Conservation (phyloP, 352 stramenopile genomes). For the Globisporangium paddicum region DNA sequence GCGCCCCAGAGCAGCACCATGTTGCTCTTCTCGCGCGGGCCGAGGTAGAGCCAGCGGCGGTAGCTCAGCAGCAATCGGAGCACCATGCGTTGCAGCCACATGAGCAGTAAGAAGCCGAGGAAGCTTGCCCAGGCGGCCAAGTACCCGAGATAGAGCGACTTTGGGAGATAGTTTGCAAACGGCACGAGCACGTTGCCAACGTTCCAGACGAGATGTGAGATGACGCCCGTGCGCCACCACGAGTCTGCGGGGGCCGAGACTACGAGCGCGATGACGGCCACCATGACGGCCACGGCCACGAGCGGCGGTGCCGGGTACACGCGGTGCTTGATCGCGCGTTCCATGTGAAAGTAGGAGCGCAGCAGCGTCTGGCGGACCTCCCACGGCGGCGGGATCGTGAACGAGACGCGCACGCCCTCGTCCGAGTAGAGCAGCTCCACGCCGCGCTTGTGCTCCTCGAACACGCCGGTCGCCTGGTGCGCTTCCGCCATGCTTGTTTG, state of each 20-base stretch:
- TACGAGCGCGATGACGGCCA: slow-evolving; percentile 59
- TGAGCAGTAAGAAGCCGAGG: slow-evolving; percentile 76
- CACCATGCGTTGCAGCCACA: slow-evolving; percentile 80
- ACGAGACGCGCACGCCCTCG: slow-evolving; percentile 77
- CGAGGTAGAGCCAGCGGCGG: slow-evolving; percentile 85
- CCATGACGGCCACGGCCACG: slow-evolving; percentile 48
- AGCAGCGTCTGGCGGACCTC: slow-evolving; percentile 60
- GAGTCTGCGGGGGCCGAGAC: slow-evolving; percentile 61
- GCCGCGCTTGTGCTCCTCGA: slow-evolving; percentile 83
- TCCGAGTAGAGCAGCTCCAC: slow-evolving; percentile 85
- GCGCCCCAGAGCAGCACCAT: slow-evolving; percentile 67
- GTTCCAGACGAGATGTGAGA: slow-evolving; percentile 78
- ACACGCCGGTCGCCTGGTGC: slow-evolving; percentile 79
- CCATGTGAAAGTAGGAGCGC: slow-evolving; percentile 64
- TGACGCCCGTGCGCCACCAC: slow-evolving; percentile 75
- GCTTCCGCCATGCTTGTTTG: slow-evolving; percentile 73
- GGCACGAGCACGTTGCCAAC: slow-evolving; percentile 77
- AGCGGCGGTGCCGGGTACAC: slow-evolving; percentile 78
- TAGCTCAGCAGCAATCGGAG: slow-evolving; percentile 83
- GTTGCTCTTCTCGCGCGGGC: slow-evolving; percentile 57
- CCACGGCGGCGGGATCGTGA: slow-evolving; percentile 79
- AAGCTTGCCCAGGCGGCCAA: slow-evolving; percentile 79
- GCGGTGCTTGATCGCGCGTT: slow-evolving; percentile 58
- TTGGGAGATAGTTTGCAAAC: slow-evolving; percentile 55
- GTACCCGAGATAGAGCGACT: slow-evolving; percentile 78